Base-by-base conservation (phyloP, 495 filamentous ascomycete species). In the Xylaria longipes region DNA sequence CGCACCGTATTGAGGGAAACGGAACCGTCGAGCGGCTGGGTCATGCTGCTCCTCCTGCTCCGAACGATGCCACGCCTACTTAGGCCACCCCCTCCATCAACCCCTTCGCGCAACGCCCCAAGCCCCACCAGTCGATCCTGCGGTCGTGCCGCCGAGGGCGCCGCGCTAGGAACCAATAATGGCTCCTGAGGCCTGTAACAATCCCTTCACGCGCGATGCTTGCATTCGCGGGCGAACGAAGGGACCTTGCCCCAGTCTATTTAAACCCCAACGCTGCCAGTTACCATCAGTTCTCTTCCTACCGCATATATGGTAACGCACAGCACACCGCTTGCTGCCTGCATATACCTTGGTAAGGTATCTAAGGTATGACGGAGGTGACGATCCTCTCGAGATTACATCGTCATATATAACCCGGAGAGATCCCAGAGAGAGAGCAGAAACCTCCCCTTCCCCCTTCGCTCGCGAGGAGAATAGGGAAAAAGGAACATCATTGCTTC, bases 141-240 rank as follows among this genome's bases (percentile, higher is more conserved):
- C 35, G 1, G 7, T 61, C 35, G 35, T 61, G 58, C 58, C 6
- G 58, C 35, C 58, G 58, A 41, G 35, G 58, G 58, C 58, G 58
- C 33, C 8, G 58, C 58, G 58, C 58, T 41, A 37, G n/a, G 11
- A 41, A 25, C 58, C 15, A 61, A 61, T 17, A 61, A 61, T 61
- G n/a, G 35, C 58, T 27, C n/a, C 35, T 61, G 5, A 61, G 41
- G 58, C 33, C 20, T 61, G 57, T 11, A 15, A 0, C n/a, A 35
- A 37, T 60, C 57, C 57, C 12, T 37, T 33, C 7, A 37, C 33
- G 15, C 57, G 31, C 8, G 8, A 15, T 57, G 7, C 57, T 39
- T 35, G 57, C 57, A 1, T 37, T 60, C 20, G 39, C 33, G 57
- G 31, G 57, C n/a, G 57, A n/a, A 60, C 8, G n/a, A 33, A 57